phyloP scores from a whole-genome alignment of 805 yeast genomes.

The Kuraishia piskuri region DNA sequence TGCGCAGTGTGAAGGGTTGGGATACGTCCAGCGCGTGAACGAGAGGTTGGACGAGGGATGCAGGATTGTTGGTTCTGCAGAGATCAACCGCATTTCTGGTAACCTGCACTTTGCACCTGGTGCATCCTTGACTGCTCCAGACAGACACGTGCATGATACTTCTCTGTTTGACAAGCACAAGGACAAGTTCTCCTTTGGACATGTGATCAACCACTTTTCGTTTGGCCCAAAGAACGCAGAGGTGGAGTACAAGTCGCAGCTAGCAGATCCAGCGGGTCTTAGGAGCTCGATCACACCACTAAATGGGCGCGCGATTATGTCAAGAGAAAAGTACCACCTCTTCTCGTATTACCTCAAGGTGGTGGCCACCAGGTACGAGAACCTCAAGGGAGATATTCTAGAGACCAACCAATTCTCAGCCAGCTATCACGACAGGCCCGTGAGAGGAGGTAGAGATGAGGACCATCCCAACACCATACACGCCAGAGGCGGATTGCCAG shows the following conservation, averaged over 20 bases:
- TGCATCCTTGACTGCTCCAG: conserved; percentile 48
- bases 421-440: conserved; percentile 80
- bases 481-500: conserved; percentile 84
- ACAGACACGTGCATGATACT: conserved; percentile 76
- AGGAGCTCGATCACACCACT: conserved; percentile 53
- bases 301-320: conserved; percentile 38
- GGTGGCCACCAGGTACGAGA: conserved; percentile 82
- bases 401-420: conserved; percentile 90
- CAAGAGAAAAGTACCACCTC: conserved; percentile 48
- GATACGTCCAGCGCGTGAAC: conserved; percentile 60
- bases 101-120: conserved; percentile 97
- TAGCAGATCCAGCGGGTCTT: conserved; percentile 24
- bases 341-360: conserved; percentile 80
- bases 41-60: conserved; percentile 77
- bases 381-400: conserved; percentile 37
- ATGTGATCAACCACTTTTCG: conserved; percentile 68
- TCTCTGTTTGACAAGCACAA: conserved; percentile 54
- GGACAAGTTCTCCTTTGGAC: conserved; percentile 65
- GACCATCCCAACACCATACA: conserved; percentile 86
- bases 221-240: conserved; percentile 59
- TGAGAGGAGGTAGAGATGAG: conserved; percentile 78
- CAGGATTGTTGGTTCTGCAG: conserved; percentile 69
- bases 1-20: conserved; percentile 86
- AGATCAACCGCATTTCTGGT: conserved; percentile 81
- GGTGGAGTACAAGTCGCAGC: conserved; percentile 14